Percentiles rank a stretch among this genome's conserved stretches.
phyloP scores from a whole-genome alignment of 2,329 filamentous ascomycete species.

The Penicillium sp. region DNA sequence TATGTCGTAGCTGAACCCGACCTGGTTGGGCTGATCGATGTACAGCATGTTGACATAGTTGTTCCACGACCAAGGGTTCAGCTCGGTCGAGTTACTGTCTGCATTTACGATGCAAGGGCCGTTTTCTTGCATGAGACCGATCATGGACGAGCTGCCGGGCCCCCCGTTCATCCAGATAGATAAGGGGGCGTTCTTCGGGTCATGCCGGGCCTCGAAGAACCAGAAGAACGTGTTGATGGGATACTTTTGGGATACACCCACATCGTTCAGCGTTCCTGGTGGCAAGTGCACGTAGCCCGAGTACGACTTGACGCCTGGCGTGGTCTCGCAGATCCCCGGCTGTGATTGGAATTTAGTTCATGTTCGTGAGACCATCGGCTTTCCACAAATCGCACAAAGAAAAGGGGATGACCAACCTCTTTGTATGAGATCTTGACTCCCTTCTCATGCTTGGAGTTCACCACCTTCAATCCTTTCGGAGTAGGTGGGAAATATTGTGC shows the following conservation, averaged over 20 bases:
- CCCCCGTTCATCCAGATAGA: constrained; percentile 66
- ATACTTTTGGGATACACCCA: constrained; percentile 52
- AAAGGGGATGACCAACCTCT: constrained; percentile 35
- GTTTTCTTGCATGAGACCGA: constrained; percentile 56
- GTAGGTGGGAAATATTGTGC: constrained; percentile 46
- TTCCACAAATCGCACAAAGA: not conserved
- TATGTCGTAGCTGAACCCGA: constrained; percentile 59
- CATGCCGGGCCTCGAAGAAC: constrained; percentile 62
- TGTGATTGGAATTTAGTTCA: constrained; percentile 22
- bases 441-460: constrained; percentile 47
- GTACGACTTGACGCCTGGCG: constrained; percentile 58
- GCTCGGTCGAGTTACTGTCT: constrained; percentile 53
- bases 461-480: constrained; percentile 44
- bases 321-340: constrained; percentile 59
- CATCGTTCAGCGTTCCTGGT: constrained; percentile 44
- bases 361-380: not conserved
- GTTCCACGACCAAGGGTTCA: constrained; percentile 66
- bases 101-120: constrained; percentile 56
- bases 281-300: constrained; percentile 63
- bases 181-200: constrained; percentile 57
- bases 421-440: constrained; percentile 51
- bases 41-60: constrained; percentile 69
- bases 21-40: constrained; percentile 66
- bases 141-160: constrained; percentile 61
- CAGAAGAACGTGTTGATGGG: constrained; percentile 67